Evolutionary conservation across 2,329 filamentous ascomycete genomes (phyloP).

Genomic region (Exophiala bonariae): DNA sequence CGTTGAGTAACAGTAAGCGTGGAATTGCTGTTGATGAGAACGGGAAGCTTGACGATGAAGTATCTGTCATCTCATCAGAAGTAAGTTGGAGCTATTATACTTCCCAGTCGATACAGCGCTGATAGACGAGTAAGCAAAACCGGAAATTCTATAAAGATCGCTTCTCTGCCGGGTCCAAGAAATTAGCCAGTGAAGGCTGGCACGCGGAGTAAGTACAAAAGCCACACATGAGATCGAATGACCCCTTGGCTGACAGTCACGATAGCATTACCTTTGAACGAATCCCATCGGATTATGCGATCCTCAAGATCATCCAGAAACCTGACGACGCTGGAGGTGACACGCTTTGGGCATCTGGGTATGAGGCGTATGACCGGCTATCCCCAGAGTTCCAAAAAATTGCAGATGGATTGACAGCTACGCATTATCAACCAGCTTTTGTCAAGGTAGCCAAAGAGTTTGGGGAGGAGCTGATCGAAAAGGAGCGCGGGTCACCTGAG

Average conservation of each 20-base stretch:
- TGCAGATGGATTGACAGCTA: constrained; percentile 41
- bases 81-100: too few species aligned
- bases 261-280: constrained; percentile 61
- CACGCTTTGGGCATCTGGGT: constrained; percentile 68
- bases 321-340: constrained; percentile 54
- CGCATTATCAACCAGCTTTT: constrained; percentile 34
- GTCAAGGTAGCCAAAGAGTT: constrained; percentile 31
- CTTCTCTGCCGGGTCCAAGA: constrained; percentile 30
- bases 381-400: constrained; percentile 48
- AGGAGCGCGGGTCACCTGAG: constrained; percentile 43
- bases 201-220: constrained; percentile 48
- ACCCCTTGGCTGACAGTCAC: too few species aligned
- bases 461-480: not conserved
- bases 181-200: constrained; percentile 40
- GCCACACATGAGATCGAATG: too few species aligned
- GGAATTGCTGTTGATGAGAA: constrained; percentile 46
- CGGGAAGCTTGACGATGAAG: constrained; percentile 48
- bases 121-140: constrained; percentile 24
- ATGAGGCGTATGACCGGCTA: constrained; percentile 66
- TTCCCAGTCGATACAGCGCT: too few species aligned
- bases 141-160: constrained; percentile 40
- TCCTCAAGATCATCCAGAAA: constrained; percentile 57
- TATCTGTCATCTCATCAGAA: constrained; percentile 51
- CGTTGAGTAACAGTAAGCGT: constrained; percentile 49
- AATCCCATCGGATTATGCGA: constrained; percentile 63